Conservation (phyloP, 2,329 filamentous ascomycete genomes). For the Ceratocystis diversiconidia region DNA sequence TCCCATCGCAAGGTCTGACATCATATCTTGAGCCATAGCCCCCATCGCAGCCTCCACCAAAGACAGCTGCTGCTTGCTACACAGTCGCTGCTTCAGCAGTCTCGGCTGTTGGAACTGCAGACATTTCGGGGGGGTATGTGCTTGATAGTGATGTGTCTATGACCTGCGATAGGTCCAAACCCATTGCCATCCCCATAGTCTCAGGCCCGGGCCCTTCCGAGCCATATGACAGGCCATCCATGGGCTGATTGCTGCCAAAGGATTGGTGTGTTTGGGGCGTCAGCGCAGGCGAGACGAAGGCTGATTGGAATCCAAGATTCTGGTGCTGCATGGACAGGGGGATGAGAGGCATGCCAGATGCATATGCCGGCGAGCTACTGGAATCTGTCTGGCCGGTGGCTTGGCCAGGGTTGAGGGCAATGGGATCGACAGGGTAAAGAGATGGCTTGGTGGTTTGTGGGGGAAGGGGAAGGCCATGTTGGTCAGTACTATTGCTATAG, state of each 20-base stretch:
- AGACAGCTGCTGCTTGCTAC: not conserved
- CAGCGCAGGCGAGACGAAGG: not conserved
- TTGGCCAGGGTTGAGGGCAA: not conserved
- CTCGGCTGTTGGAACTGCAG: not conserved
- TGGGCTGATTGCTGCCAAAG: not conserved
- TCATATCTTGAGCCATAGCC: not conserved
- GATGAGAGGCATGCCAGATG: not conserved
- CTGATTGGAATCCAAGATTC: not conserved
- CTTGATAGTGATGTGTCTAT: not conserved
- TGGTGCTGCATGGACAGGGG: not conserved
- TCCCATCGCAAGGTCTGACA: not conserved
- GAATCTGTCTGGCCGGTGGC: constrained; percentile 10
- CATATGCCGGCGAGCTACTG: not conserved
- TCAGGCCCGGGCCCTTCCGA: not conserved
- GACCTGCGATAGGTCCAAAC: not conserved
- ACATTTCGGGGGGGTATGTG: not conserved
- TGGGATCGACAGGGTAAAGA: not conserved
- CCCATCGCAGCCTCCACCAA: not conserved
- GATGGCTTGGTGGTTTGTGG: not conserved
- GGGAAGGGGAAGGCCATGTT: not conserved
- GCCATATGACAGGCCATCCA: not conserved
- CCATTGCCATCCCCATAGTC: not conserved
- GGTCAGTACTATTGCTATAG: not conserved
- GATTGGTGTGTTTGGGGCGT: not conserved
- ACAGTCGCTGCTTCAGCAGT: constrained; percentile 1